Evolutionary conservation across 768 basidiomycete species (phyloP).

Genomic region (Lactifluus rugatus): DNA sequence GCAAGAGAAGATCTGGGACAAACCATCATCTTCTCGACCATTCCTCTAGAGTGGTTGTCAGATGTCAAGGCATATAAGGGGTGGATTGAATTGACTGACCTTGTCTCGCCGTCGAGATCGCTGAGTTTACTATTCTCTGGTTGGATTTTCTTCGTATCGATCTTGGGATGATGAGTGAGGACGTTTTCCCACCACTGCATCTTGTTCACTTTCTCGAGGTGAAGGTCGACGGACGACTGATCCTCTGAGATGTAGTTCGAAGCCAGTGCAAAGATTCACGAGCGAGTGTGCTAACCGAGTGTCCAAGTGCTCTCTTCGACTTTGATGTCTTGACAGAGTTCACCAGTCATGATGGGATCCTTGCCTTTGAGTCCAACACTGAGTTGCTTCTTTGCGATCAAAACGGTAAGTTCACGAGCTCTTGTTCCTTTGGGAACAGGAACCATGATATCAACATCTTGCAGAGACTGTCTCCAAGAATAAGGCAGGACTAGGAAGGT

Average conservation of each 20-base stretch:
- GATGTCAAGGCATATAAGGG: not conserved
- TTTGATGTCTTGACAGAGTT: constrained; percentile 88
- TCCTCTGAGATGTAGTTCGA: constrained; percentile 47
- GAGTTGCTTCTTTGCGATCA: constrained; percentile 74
- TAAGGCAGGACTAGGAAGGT: constrained; percentile 68
- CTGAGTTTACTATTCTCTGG: constrained; percentile 93
- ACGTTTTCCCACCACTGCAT: constrained; percentile 98
- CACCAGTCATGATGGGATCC: constrained; percentile 79
- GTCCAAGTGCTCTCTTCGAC: constrained; percentile 98
- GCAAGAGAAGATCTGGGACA: constrained; percentile 24
- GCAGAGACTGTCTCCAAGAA: constrained; percentile 82
- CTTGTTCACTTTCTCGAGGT: constrained; percentile 80
- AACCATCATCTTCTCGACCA: constrained; percentile 99
- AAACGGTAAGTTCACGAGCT: constrained; percentile 61
- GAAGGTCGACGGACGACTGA: constrained; percentile 57
- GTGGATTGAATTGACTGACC: constrained; percentile 33
- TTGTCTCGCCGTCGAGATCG: constrained; percentile 92
- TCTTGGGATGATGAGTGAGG: constrained; percentile 88
- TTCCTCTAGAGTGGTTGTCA: constrained; percentile 45
- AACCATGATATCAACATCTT: constrained; percentile 73
- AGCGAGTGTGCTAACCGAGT: constrained; percentile 47
- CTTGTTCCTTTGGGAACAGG: constrained; percentile 85
- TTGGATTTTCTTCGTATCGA: constrained; percentile 92
- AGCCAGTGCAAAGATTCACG: not conserved
- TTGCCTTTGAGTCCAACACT: constrained; percentile 78